A percentile compares a stretch with the other conserved stretches of the same genome.
phyloP scores from a whole-genome alignment of 164 flowering plant species.

The Vitis riparia region DNA sequence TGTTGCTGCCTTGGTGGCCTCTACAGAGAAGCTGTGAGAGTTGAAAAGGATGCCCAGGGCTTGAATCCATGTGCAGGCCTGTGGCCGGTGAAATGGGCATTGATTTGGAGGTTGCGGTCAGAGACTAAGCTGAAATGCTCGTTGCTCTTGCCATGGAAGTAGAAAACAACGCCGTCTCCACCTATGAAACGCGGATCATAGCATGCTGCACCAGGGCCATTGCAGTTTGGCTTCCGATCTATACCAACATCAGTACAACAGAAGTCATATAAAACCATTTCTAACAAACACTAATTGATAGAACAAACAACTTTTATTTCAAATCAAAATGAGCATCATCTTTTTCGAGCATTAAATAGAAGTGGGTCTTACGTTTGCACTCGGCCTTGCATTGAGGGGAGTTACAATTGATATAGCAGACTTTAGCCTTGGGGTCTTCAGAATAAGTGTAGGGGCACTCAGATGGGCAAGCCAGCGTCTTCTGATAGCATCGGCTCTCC shows the following conservation, averaged over 20 bases:
- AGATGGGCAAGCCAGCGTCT: constrained; percentile 26
- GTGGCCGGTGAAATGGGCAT: constrained; percentile 60
- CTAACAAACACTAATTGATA: no score
- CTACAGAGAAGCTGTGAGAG: constrained; percentile 47
- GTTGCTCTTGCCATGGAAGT: constrained; percentile 73
- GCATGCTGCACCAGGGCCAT: constrained; percentile 69
- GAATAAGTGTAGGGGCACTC: constrained; percentile 32
- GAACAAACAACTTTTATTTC: no score
- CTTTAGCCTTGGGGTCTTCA: constrained; percentile 20
- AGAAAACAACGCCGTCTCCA: constrained; percentile 69
- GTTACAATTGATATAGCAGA: constrained; percentile 33
- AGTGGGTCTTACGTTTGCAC: constrained; percentile 28
- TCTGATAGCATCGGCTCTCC: constrained; percentile 26
- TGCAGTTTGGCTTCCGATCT: constrained; percentile 66
- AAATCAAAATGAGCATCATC: no score
- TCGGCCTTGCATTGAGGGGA: constrained; percentile 41
- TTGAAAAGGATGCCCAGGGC: constrained; percentile 63
- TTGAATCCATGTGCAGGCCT: constrained; percentile 77
- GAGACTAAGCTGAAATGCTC: constrained; percentile 65
- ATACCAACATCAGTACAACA: neutral
- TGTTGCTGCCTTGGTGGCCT: constrained; percentile 39
- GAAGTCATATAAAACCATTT: no score
- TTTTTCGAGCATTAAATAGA: no score
- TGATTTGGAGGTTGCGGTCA: constrained; percentile 52
- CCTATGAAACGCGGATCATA: constrained; percentile 76